These are phyloP conservation scores for Diplocarpon mali DNA, from an alignment of 2,329 filamentous ascomycete genomes.

Conservation along the genomic window DNA sequence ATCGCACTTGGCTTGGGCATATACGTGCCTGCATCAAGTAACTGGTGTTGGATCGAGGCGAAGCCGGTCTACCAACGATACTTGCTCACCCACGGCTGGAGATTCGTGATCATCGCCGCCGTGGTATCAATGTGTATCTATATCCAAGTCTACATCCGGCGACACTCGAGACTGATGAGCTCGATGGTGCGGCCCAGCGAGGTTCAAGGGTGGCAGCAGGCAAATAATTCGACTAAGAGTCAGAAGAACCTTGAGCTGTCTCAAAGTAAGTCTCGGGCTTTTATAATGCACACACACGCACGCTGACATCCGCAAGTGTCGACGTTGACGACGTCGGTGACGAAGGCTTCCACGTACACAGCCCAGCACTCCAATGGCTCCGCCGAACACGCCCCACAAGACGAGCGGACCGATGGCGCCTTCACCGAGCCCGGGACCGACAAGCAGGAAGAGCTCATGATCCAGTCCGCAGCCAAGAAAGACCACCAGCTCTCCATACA, in stretches of 20 bases:
- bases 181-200: neutral
- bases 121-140: conserved; percentile 2
- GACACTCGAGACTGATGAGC: neutral
- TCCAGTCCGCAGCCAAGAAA: neutral
- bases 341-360: too few relatives aligned
- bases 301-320: too few relatives aligned
- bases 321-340: too few relatives aligned
- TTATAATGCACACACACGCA: too few relatives aligned
- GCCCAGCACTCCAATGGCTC: neutral
- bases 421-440: neutral
- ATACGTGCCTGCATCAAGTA: conserved; percentile 29
- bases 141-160: conserved; percentile 3
- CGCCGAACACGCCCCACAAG: neutral
- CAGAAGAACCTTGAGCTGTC: neutral
- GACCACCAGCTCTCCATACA: conserved; percentile 4
- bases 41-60: conserved; percentile 32
- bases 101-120: conserved; percentile 26
- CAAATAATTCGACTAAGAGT: too few relatives aligned
- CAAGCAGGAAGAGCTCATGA: neutral
- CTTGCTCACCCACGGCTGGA: conserved; percentile 30
- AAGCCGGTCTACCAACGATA: conserved; percentile 28
- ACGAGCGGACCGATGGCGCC: neutral
- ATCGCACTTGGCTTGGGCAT: neutral
- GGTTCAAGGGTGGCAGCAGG: neutral
- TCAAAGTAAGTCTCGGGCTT: too few relatives aligned